Base-by-base conservation (phyloP, 2,329 filamentous ascomycete genomes). In the Hymenoscyphus fructigenus region DNA sequence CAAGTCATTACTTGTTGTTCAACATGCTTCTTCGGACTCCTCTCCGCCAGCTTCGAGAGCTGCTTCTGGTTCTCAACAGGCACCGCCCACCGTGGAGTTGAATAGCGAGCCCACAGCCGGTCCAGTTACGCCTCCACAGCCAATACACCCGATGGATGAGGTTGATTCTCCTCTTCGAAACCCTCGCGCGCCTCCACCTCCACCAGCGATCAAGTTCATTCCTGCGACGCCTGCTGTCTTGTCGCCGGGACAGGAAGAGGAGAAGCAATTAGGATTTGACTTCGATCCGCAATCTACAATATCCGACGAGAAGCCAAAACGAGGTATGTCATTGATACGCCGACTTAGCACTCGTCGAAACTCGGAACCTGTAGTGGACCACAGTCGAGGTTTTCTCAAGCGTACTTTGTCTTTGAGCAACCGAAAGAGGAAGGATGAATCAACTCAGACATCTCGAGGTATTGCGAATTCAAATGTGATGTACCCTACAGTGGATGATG, bases 101-200 rank as follows among this genome's bases (percentile, higher is more conserved):
- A 75, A 77, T 34, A 78, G 76, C 58, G 75, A 79, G 29, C 77
- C 80, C 62, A 78, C 75, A 10, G 70, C 71, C 15, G 76, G 72
- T 9, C 82, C 83, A 7, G 75, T 79, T 12, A 88, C 85, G 29
- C 85, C 86, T 15, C 82, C 83, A 23, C 83, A 84, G 67, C 79
- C 79, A 50, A 55, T 47, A 26, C 80, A 82, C 63, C 79, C 80
- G 0, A 78, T 84, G 68, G 80, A 84, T 41, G 82, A 86, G 61
- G 80, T 87, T 26, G 85, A 88, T 70, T 89, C 86, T 15, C 86
- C 86, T 7, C 78, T 88, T 38, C 80, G 85, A 62, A 89, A 89
- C 68, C 86, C 86, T 15, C 82, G 86, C 57, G 80, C 79, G n/a
- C 85, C 86, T 5, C 86, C 86, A 23, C 77, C 81, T 67, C 84